Evolutionary conservation across 176 grass and related monocot species (phyloP), one percentile per base, ranked within the genome.

Genomic region (Avena sativa): DNA sequence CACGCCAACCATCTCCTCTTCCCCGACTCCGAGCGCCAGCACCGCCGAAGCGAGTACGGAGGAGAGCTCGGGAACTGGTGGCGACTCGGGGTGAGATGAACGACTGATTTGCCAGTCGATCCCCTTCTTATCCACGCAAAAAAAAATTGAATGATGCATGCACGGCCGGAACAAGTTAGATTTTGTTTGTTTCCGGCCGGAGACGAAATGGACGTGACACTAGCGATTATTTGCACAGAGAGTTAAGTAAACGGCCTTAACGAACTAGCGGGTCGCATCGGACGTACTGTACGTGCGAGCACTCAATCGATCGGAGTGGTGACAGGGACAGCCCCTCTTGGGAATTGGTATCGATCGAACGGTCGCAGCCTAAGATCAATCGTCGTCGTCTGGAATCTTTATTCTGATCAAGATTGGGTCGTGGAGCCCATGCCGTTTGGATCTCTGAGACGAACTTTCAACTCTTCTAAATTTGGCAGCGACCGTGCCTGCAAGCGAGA

Each of bases 351-450:
- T 63, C 59, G 59, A 63, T 26, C 23, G 9, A 25, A 62, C 58
- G 58, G 58, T 60, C 20, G n/a, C 7, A 7, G 17, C 59, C 9
- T 62, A 23, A 62, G n/a, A 25, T 62, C 59, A 62, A 55, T 55
- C 14, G 25, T 65, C 62, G 25, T 28, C 23, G 62, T 65, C 23
- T 65, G 12, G 25, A 65, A 65, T 65, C 62, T 65, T 65, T 65
- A 30, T 65, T 65, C 25, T 14, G 62, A 65, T 65, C 23, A 4
- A 28, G 62, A 28, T 30, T 30, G 11, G 11, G 62, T 65, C 62
- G 62, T 65, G 62, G 25, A 65, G 62, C 62, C 62, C 62, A 65
- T 65, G 62, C 25, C 62, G 23, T 28, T 65, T 65, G 62, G 62
- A 13, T 65, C 62, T 65, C 61, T 5, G 25, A 64, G 61, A 28